phyloP scores from a whole-genome alignment of 2,329 filamentous ascomycete genomes.

The Cercospora sojina region DNA sequence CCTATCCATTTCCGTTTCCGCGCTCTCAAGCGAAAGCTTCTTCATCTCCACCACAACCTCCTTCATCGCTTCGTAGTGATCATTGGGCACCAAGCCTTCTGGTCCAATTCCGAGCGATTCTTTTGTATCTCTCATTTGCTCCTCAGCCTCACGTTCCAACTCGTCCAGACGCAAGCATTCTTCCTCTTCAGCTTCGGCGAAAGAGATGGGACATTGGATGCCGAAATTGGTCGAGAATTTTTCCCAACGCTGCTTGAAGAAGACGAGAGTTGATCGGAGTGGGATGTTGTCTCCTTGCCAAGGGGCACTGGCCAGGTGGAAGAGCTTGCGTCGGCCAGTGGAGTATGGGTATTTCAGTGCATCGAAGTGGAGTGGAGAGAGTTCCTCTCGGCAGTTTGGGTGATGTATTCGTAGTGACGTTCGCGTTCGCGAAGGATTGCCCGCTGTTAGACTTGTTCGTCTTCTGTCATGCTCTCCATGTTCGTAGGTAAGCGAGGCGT shows the following conservation, averaged over 20 bases:
- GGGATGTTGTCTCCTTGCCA: slow-evolving; percentile 34
- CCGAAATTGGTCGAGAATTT: slow-evolving; percentile 1
- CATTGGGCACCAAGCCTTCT: slow-evolving; percentile 28
- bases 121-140: slow-evolving; percentile 27
- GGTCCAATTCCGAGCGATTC: slow-evolving; percentile 22
- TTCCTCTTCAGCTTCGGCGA: slow-evolving; percentile 17
- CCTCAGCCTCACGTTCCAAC: slow-evolving; percentile 23
- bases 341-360: slow-evolving; percentile 26
- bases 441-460: slow-evolving; percentile 13
- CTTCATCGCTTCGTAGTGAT: slow-evolving; percentile 25
- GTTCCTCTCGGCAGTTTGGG: background rate
- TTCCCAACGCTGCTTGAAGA: slow-evolving; percentile 23
- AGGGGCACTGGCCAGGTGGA: slow-evolving; percentile 21
- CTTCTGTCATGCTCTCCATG: slow-evolving; percentile 6
- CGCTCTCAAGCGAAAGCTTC: slow-evolving; percentile 25
- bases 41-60: slow-evolving; percentile 29
- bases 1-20: slow-evolving; percentile 23
- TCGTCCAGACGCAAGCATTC: slow-evolving; percentile 34
- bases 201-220: slow-evolving; percentile 23
- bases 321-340: slow-evolving; percentile 26
- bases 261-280: slow-evolving; percentile 26
- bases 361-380: slow-evolving; percentile 10
- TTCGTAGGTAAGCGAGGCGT: slow-evolving; percentile 1
- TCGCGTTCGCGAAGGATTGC: slow-evolving; percentile 20
- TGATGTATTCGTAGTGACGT: slow-evolving; percentile 23